Evolutionary conservation across 164 flowering plant species (phyloP).

Genomic region (Vitis rotundifolia): DNA sequence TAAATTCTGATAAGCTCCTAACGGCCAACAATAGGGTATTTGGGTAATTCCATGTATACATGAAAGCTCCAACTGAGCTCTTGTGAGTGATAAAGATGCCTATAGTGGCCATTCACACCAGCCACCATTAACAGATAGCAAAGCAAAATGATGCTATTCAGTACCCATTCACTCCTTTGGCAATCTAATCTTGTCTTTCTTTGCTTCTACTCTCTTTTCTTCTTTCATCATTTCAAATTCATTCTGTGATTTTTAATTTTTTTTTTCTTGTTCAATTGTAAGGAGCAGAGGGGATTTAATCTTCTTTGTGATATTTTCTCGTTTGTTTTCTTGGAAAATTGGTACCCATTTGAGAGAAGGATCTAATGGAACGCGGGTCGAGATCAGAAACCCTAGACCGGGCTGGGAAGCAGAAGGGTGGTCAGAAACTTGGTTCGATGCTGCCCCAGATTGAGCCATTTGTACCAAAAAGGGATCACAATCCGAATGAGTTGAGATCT

Average conservation of each 20-base stretch:
- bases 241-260: neutral
- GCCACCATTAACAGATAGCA: neutral
- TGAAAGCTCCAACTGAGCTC: too few relatives aligned
- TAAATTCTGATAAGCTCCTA: too few relatives aligned
- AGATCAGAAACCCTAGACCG: constrained; percentile 38
- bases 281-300: neutral
- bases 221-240: constrained; percentile 5
- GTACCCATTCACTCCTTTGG: neutral
- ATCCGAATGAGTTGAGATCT: constrained; percentile 77
- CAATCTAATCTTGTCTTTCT: constrained; percentile 18
- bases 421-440: constrained; percentile 32
- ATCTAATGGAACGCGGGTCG: constrained; percentile 69
- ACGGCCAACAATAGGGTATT: too few relatives aligned
- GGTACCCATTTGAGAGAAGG: constrained; percentile 23
- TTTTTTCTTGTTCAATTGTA: neutral
- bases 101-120: neutral
- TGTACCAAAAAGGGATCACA: constrained; percentile 59
- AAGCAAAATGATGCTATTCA: neutral
- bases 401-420: constrained; percentile 27
- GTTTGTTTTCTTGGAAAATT: neutral
- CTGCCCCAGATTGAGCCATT: constrained; percentile 65
- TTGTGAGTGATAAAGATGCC: too few relatives aligned
- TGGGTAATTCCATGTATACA: too few relatives aligned
- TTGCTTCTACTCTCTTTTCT: constrained; percentile 23
- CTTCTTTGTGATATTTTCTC: neutral